Conservation (phyloP, 331 rosid genomes). For the Spiraea crenata region DNA sequence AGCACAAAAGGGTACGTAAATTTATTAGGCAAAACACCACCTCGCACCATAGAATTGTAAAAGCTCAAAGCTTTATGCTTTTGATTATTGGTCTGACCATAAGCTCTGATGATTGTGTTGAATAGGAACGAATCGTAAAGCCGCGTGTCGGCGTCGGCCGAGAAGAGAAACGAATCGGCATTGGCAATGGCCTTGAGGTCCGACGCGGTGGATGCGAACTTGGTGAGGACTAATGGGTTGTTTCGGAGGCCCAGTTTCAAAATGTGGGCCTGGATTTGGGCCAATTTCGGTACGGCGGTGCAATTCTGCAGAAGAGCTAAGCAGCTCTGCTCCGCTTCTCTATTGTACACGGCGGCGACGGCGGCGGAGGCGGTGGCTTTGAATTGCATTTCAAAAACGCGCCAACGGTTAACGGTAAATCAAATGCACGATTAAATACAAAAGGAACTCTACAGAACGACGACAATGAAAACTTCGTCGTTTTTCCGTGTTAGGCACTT, state of each 20-base stretch:
- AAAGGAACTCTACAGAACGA: background rate
- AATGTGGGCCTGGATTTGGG: constrained; percentile 59
- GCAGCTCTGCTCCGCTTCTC: constrained; percentile 72
- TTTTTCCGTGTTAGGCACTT: background rate
- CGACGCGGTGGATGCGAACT: constrained; percentile 70
- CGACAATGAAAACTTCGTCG: constrained; percentile 3
- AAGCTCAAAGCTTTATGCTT: constrained; percentile 41
- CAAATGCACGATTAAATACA: background rate
- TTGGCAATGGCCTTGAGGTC: constrained; percentile 44
- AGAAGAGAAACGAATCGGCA: constrained; percentile 63
- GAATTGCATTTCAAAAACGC: constrained; percentile 33
- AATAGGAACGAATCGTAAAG: constrained; percentile 64
- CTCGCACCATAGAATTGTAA: constrained; percentile 44
- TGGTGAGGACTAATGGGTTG: constrained; percentile 82
- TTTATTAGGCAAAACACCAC: constrained; percentile 59
- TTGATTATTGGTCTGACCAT: constrained; percentile 49
- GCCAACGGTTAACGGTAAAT: background rate
- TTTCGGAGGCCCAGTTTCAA: constrained; percentile 62
- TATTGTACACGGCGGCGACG: constrained; percentile 14
- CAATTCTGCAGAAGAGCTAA: constrained; percentile 57
- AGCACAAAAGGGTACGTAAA: constrained; percentile 85
- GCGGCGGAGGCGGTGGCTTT: constrained; percentile 19
- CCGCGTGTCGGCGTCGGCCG: constrained; percentile 32
- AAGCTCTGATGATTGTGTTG: constrained; percentile 74
- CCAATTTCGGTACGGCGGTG: constrained; percentile 35